phyloP scores from a whole-genome alignment of 202 grass and related monocot genomes.

The Saccharum hybrid region DNA sequence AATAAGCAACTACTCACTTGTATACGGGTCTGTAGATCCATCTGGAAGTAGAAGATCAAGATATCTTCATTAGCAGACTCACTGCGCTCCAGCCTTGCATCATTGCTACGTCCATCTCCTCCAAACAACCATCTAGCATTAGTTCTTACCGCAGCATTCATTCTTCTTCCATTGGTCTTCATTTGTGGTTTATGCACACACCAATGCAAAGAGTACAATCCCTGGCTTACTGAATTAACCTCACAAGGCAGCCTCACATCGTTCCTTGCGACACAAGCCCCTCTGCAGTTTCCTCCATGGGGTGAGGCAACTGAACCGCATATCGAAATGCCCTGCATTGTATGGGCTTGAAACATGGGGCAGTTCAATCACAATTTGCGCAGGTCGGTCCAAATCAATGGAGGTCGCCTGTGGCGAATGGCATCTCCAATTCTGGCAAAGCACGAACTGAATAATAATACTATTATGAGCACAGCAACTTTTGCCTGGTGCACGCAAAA shows the following conservation, averaged over 20 bases:
- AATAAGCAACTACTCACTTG: constrained; percentile 57
- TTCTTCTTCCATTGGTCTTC: constrained; percentile 28
- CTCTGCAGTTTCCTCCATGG: constrained; percentile 52
- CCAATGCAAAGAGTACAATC: constrained; percentile 46
- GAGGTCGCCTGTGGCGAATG: neutral
- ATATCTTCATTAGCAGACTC: constrained; percentile 95
- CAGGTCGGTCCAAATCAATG: neutral
- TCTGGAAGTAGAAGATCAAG: constrained; percentile 91
- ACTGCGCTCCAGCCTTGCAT: constrained; percentile 77
- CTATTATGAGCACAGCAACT: neutral
- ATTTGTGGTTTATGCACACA: constrained; percentile 22
- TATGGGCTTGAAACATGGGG: neutral
- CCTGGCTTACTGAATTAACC: constrained; percentile 32
- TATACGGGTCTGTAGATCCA: constrained; percentile 84
- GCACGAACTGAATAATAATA: constrained; percentile 5
- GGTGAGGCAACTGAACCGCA: constrained; percentile 51
- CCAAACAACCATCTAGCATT: constrained; percentile 72
- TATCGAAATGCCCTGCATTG: constrained; percentile 65
- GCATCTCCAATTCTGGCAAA: neutral
- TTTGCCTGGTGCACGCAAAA: neutral
- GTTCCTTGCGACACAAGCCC: constrained; percentile 42
- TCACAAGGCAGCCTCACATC: constrained; percentile 43
- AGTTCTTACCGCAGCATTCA: constrained; percentile 34
- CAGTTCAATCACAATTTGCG: neutral
- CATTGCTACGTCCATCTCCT: constrained; percentile 57